phyloP scores from a whole-genome alignment of 2,329 filamentous ascomycete genomes.

The Diplocarpon rosae region DNA sequence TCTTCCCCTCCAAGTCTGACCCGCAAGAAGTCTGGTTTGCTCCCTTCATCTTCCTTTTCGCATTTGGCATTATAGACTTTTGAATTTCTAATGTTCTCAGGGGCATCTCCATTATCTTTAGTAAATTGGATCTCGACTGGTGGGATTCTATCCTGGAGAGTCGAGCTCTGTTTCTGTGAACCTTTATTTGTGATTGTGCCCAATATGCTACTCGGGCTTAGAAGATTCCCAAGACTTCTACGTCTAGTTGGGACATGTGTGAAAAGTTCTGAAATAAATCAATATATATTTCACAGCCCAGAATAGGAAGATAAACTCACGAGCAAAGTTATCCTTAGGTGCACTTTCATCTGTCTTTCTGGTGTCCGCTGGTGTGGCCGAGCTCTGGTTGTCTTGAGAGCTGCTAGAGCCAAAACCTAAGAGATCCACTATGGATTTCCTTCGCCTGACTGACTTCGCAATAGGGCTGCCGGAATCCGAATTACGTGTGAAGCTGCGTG shows the following conservation, averaged over 20 bases:
- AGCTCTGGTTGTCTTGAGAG: not conserved
- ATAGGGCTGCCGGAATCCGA: constrained; percentile 6
- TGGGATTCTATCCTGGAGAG: not conserved
- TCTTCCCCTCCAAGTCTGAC: not conserved
- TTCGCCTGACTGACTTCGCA: constrained; percentile 2
- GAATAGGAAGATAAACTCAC: not conserved
- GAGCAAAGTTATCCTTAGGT: not conserved
- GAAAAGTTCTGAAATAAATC: constrained; percentile 1
- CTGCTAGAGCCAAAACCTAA: constrained; percentile 4
- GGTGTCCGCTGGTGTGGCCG: not conserved
- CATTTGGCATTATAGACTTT: not conserved
- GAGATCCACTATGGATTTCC: constrained; percentile 14
- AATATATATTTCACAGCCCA: not conserved
- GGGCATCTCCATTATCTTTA: not conserved
- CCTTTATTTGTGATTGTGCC: constrained; percentile 15
- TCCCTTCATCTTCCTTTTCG: not conserved
- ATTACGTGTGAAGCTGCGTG: not conserved
- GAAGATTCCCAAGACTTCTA: constrained; percentile 16
- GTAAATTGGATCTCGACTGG: not conserved
- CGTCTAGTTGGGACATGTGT: constrained; percentile 8
- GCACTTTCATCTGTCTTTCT: not conserved
- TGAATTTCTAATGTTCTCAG: too few species aligned
- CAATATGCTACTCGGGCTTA: constrained; percentile 12
- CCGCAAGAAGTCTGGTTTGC: not conserved
- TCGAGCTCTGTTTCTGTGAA: constrained; percentile 4